Evolutionary conservation across 345 rosid genomes (phyloP), one percentile per base, ranked within the genome.

Genomic region (Anastatica hierochuntica): DNA sequence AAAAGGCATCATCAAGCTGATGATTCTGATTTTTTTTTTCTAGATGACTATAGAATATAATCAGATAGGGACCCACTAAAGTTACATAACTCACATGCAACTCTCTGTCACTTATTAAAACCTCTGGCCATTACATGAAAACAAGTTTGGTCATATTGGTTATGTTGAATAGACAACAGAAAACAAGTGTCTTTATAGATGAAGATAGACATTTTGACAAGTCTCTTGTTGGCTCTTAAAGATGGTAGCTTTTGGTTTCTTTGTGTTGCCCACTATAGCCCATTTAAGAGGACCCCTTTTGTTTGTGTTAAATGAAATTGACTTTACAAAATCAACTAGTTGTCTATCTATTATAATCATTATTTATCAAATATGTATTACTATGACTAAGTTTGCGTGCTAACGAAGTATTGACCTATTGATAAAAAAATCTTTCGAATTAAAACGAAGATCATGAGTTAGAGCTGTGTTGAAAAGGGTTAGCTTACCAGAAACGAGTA

Each of bases 121-220:
- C n/a, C 58, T 56, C 64, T 65, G 64, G 64, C 64, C 70, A 58
- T 66, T 52, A 66, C 41, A 58, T 43, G 56, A 49, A 42, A 64
- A n/a, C 58, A 23, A 51, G 39, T 19, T 49, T 49, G 58, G 62
- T 42, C 58, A 45, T 56, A 56, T 24, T 41, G 52, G 63, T 34
- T 14, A 14, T 49, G 33, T 41, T 49, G 63, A 49, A 56, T 33
- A 33, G 63, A 64, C 63, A 64, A 64, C 63, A 33, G 45, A n/a
- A 64, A 56, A 64, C 63, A 49, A 56, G 52, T 49, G 69, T 48
- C 51, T 20, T 56, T 56, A 48, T 64, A 41, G 45, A 49, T 49
- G 58, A 64, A 50, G 34, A 49, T 56, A 34, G 36, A 42, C 63
- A 49, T 41, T 33, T 56, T 56, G 63, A 48, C 59, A 49, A 49